phyloP scores from a whole-genome alignment of 2,329 filamentous ascomycete genomes.

The Pyrenophora tritici-repentis region DNA sequence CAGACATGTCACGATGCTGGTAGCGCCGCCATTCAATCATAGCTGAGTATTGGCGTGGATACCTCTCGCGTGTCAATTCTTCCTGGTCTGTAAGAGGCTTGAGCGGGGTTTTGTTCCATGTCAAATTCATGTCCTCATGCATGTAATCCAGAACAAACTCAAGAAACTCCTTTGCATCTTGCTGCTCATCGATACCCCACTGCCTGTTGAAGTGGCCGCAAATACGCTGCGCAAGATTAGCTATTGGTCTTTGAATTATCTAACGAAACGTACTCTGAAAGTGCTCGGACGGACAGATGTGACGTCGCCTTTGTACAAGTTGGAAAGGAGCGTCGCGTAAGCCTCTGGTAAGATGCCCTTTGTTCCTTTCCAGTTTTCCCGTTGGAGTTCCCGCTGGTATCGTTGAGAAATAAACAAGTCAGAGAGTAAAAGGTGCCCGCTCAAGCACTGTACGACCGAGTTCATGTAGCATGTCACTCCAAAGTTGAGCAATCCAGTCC shows the following conservation, averaged over 20 bases:
- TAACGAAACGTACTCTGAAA: conserved; percentile 45
- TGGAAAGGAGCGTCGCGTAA: conserved; percentile 65
- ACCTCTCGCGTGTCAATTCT: conserved; percentile 64
- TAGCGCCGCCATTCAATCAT: conserved; percentile 76
- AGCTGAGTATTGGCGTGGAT: conserved; percentile 68
- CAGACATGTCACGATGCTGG: conserved; percentile 70
- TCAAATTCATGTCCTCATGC: conserved; percentile 81
- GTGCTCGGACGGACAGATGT: conserved; percentile 53
- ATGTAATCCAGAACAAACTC: conserved; percentile 80
- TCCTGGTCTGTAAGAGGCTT: conserved; percentile 63
- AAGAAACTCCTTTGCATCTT: conserved; percentile 91
- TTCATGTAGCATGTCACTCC: conserved; percentile 91
- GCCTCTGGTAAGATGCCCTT: conserved; percentile 66
- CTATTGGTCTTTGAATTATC: neutral
- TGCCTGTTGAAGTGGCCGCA: conserved; percentile 66
- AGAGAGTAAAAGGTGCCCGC: conserved; percentile 68
- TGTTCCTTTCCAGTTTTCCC: conserved; percentile 67
- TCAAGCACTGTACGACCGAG: conserved; percentile 81
- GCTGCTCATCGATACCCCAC: conserved; percentile 77
- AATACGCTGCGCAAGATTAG: conserved; percentile 54
- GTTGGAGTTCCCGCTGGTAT: conserved; percentile 64
- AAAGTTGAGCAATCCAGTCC: conserved; percentile 79
- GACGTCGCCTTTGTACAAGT: conserved; percentile 65
- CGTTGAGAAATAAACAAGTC: conserved; percentile 68
- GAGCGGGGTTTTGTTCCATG: conserved; percentile 64